Evolutionary conservation across 2,329 filamentous ascomycete species (phyloP).

Genomic region (Cladosporium sp.): DNA sequence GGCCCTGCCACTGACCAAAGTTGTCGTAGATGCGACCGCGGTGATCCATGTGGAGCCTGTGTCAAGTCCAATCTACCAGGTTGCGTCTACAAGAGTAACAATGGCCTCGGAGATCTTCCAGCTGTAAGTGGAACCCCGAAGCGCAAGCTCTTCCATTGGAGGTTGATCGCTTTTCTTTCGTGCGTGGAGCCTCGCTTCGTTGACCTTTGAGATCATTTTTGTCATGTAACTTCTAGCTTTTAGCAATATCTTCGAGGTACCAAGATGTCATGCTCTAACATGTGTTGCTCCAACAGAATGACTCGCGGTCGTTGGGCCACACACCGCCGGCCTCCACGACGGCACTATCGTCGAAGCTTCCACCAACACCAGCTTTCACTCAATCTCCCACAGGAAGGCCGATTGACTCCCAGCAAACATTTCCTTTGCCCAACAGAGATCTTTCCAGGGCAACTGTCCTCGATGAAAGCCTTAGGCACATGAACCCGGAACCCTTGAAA

Average conservation of each 20-base stretch:
- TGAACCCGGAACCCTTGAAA: not conserved
- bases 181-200: too few species aligned
- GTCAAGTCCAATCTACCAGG: slow-evolving; percentile 2
- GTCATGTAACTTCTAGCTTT: too few species aligned
- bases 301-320: not conserved
- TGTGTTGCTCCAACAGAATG: not conserved
- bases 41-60: slow-evolving; percentile 7
- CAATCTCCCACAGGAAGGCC: not conserved
- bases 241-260: not conserved
- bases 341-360: not conserved
- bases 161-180: too few species aligned
- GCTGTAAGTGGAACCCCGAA: too few species aligned
- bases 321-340: not conserved
- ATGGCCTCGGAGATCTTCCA: not conserved
- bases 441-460: not conserved
- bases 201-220: too few species aligned
- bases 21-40: slow-evolving; percentile 2
- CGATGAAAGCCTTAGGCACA: not conserved
- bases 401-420: not conserved
- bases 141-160: too few species aligned
- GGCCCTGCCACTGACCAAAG: not conserved
- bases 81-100: slow-evolving; percentile 4
- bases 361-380: slow-evolving; percentile 5
- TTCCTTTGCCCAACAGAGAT: not conserved
- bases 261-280: not conserved